Evolutionary conservation across 2,329 filamentous ascomycete species (phyloP).

Genomic region (Aspergillus novoparasiticus): DNA sequence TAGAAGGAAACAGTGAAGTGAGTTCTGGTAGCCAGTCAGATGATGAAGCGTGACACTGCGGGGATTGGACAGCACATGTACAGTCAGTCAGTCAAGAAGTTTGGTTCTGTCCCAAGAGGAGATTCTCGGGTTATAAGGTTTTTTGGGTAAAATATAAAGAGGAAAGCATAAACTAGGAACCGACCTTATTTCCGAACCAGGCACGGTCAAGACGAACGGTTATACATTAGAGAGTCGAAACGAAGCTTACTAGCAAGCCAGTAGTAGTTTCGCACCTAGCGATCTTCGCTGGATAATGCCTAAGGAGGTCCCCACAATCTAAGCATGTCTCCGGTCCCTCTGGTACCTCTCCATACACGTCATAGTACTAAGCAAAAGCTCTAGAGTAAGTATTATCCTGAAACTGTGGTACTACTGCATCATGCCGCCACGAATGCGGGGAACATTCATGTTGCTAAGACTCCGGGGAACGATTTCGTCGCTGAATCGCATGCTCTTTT

Average conservation of each 20-base stretch:
- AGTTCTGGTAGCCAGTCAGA: slow-evolving; percentile 5
- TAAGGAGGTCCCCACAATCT: neutral
- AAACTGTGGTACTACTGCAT: neutral
- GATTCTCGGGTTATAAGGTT: neutral
- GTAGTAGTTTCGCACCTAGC: neutral
- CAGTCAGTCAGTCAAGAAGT: neutral
- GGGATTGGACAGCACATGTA: neutral
- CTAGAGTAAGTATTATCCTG: neutral
- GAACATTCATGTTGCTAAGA: neutral
- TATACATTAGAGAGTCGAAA: neutral
- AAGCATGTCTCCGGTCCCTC: neutral
- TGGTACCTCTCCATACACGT: neutral
- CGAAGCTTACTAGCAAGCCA: neutral
- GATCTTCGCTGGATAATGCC: neutral
- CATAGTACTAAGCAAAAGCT: slow-evolving; percentile 1
- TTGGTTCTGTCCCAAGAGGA: neutral
- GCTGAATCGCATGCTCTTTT: neutral
- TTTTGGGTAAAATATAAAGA: neutral
- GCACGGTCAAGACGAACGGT: neutral
- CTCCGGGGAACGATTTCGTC: neutral
- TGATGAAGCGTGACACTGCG: slow-evolving; percentile 6
- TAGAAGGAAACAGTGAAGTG: neutral
- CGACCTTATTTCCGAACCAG: neutral
- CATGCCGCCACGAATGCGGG: slow-evolving; percentile 4
- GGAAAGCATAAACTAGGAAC: neutral